phyloP scores from a whole-genome alignment of 345 rosid species.

The Salix suchowensis region DNA sequence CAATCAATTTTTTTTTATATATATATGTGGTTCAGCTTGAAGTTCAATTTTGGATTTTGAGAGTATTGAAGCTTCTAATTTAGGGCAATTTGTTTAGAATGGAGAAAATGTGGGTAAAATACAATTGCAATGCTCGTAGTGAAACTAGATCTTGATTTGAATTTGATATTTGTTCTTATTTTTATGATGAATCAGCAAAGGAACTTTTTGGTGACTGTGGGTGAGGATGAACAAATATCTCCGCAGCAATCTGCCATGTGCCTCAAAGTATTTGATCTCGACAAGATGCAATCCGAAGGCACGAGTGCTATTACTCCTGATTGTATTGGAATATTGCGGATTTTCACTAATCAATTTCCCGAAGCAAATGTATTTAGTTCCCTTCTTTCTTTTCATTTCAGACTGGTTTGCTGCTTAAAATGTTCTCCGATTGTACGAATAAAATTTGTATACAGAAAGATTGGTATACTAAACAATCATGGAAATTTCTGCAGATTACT shows the following conservation, averaged over 20 bases:
- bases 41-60: no score
- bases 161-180: neutral
- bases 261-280: conserved; percentile 89
- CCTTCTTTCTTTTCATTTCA: neutral
- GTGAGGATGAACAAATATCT: conserved; percentile 82
- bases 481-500: conserved; percentile 58
- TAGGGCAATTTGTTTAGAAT: neutral
- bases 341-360: conserved; percentile 91
- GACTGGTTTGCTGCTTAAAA: neutral
- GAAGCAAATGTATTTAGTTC: conserved; percentile 68
- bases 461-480: neutral
- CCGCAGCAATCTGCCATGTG: conserved; percentile 79
- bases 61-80: no score
- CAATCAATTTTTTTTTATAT: no score
- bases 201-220: conserved; percentile 77
- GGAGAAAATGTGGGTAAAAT: neutral
- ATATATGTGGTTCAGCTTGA: no score
- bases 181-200: conserved; percentile 57
- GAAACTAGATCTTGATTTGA: neutral
- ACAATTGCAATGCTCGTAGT: neutral
- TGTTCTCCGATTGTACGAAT: neutral
- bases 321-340: conserved; percentile 78
- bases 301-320: conserved; percentile 69
- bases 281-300: conserved; percentile 78
- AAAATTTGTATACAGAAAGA: neutral